A percentile compares a stretch with the other conserved stretches of the same genome.
phyloP scores from a whole-genome alignment of 2,329 filamentous ascomycete genomes.

The Arthrobotrys conoides region DNA sequence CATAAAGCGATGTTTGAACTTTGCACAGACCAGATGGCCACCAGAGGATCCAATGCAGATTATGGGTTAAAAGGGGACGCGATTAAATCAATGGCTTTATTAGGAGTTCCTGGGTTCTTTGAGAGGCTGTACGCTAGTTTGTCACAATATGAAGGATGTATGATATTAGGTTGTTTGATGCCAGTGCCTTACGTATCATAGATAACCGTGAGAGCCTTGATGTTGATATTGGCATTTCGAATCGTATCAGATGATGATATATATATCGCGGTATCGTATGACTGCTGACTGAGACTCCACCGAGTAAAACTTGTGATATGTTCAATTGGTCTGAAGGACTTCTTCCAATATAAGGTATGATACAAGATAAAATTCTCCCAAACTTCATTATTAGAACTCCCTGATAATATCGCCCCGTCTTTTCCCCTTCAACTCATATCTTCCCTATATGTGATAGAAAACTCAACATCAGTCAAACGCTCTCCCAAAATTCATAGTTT shows the following conservation, averaged over 20 bases:
- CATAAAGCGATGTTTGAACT: slow-evolving; percentile 96
- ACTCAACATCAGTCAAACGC: neutral
- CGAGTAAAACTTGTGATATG: slow-evolving; percentile 7
- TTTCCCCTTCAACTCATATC: slow-evolving; percentile 43
- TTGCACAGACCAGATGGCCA: slow-evolving; percentile 96
- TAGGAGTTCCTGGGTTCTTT: slow-evolving; percentile 1
- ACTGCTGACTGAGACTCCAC: neutral
- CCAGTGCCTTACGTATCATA: neutral
- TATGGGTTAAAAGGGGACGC: slow-evolving; percentile 78
- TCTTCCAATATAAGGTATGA: slow-evolving; percentile 20
- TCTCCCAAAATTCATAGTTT: neutral
- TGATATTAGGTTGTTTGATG: neutral
- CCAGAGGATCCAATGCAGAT: slow-evolving; percentile 91
- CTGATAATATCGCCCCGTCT: slow-evolving; percentile 51
- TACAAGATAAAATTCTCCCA: slow-evolving; percentile 3
- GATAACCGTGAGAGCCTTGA: neutral
- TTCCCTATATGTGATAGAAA: slow-evolving; percentile 23
- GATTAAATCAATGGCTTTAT: neutral
- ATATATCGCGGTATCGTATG: neutral
- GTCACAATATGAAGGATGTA: neutral
- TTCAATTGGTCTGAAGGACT: slow-evolving; percentile 19
- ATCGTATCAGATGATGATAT: neutral
- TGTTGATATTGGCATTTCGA: too few species aligned
- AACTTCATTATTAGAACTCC: slow-evolving; percentile 31
- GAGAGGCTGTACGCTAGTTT: slow-evolving; percentile 1